Evolutionary conservation across 345 rosid species (phyloP), one percentile per base, ranked within the genome.

Genomic region (Populus ilicifolia): DNA sequence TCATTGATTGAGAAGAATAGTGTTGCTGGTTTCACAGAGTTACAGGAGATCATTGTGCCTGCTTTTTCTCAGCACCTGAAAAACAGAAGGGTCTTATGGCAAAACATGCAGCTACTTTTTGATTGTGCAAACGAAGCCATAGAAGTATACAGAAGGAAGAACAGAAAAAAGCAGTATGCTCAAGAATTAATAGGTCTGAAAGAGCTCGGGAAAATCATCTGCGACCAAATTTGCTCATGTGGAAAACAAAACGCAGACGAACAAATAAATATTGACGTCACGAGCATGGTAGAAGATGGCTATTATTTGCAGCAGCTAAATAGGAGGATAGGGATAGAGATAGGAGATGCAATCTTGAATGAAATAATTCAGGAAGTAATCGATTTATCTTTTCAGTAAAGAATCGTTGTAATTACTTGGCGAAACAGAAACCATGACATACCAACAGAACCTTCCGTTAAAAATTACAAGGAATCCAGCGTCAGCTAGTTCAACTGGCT

Each of bases 321-420:
- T 23, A 59, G 72, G 73, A 77, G 78, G 54, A 78, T 80, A 80
- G 75, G 81, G 62, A 71, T 46, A 16, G 81, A 82, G 43, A 68
- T 86, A 52, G 81, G 78, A 69, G 85, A 86, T 74, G 14, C 62
- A 17, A 80, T 76, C 78, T 41, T 82, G 66, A 73, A 79, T 23
- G 79, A 65, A 62, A 65, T 80, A 41, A 25, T 84, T 54, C 62
- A 54, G 39, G 83, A 84, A 79, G 38, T 59, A 39, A 33, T 81
- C 1, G 39, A 56, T 33, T 72, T 84, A 18, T 10, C 61, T 29
- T 52, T 54, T n/a, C 66, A 48, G 44, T 75, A 70, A 69, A 38
- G 25, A 17, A 67, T 35, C 14, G 38, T 67, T 41, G 36, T 35
- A 20, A 20, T 21, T 67, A 35, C 29, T 17, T 20, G 16, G 29